Evolutionary conservation across 176 grass and related monocot species (phyloP).

Genomic region (Zizania latifolia): DNA sequence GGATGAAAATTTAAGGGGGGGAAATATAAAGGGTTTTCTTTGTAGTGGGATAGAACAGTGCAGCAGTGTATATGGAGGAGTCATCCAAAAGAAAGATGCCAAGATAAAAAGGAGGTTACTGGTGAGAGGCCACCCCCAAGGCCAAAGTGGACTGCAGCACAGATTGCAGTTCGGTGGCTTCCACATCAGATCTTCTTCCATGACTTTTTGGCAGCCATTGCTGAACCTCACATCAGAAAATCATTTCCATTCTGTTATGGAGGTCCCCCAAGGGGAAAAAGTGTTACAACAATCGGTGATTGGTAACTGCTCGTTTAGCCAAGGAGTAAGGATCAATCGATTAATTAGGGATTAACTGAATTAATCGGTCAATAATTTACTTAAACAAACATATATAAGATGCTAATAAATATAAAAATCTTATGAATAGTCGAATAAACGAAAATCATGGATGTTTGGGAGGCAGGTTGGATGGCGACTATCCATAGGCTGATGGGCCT

Average conservation of each 20-base stretch:
- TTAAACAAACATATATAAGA: too few relatives aligned
- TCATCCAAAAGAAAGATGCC: slow-evolving; percentile 48
- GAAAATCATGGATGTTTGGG: too few relatives aligned
- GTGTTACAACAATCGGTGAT: too few relatives aligned
- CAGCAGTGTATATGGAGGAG: slow-evolving; percentile 10
- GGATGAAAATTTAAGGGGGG: not conserved
- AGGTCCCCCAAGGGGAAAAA: not conserved
- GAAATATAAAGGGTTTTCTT: slow-evolving; percentile 5
- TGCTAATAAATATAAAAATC: too few relatives aligned
- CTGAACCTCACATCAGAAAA: slow-evolving; percentile 3
- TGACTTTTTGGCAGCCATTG: slow-evolving; percentile 28
- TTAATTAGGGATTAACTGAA: too few relatives aligned
- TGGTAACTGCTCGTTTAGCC: too few relatives aligned
- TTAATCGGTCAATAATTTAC: too few relatives aligned
- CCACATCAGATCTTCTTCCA: slow-evolving; percentile 39
- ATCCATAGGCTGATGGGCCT: too few relatives aligned
- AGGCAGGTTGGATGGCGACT: too few relatives aligned
- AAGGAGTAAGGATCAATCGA: too few relatives aligned
- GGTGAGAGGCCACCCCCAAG: slow-evolving; percentile 20
- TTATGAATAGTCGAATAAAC: too few relatives aligned
- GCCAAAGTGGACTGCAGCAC: slow-evolving; percentile 42
- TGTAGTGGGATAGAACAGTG: slow-evolving; percentile 34
- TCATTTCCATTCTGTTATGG: not conserved
- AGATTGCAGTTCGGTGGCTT: slow-evolving; percentile 44
- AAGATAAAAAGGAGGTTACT: slow-evolving; percentile 29